These are phyloP conservation scores for Nitzschia inconspicua DNA, from an alignment of 108 stramenopile species.

Conservation along the genomic window DNA sequence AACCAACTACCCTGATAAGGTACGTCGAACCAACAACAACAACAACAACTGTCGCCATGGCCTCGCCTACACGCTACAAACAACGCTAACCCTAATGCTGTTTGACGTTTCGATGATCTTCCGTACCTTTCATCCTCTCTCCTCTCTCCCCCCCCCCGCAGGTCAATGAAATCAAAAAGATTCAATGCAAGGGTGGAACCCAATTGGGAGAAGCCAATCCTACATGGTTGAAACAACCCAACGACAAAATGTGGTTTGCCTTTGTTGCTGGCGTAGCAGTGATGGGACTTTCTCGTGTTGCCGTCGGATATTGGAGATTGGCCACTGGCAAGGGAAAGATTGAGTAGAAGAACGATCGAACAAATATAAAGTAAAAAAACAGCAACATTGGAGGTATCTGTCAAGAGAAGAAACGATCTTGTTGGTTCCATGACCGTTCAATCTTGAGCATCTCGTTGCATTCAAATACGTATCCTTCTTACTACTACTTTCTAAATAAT, in stretches of 20 bases:
- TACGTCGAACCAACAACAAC: slow-evolving; percentile 35
- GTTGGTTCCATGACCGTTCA: no score
- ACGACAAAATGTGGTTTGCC: slow-evolving; percentile 36
- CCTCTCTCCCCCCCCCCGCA: slow-evolving; percentile 6
- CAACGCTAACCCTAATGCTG: neutral
- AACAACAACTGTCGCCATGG: no score
- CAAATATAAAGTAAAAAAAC: neutral
- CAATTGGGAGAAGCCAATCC: slow-evolving; percentile 69
- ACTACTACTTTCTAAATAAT: no score
- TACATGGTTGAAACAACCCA: slow-evolving; percentile 79
- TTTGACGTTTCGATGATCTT: neutral
- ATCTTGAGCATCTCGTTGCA: no score
- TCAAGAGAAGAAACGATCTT: no score
- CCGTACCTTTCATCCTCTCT: neutral
- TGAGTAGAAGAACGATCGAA: slow-evolving; percentile 1
- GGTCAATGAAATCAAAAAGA: slow-evolving; percentile 76
- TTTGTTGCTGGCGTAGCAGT: slow-evolving; percentile 45
- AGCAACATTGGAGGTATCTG: no score
- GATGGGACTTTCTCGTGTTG: slow-evolving; percentile 31
- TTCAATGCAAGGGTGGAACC: slow-evolving; percentile 71
- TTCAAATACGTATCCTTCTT: no score
- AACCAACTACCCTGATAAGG: slow-evolving; percentile 80
- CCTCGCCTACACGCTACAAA: no score
- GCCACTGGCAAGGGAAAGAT: slow-evolving; percentile 82
- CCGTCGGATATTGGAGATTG: slow-evolving; percentile 59